A percentile compares a stretch with the other conserved stretches of the same genome.
phyloP scores from a whole-genome alignment of 2,329 filamentous ascomycete genomes.

The Verticillium alfalfae region DNA sequence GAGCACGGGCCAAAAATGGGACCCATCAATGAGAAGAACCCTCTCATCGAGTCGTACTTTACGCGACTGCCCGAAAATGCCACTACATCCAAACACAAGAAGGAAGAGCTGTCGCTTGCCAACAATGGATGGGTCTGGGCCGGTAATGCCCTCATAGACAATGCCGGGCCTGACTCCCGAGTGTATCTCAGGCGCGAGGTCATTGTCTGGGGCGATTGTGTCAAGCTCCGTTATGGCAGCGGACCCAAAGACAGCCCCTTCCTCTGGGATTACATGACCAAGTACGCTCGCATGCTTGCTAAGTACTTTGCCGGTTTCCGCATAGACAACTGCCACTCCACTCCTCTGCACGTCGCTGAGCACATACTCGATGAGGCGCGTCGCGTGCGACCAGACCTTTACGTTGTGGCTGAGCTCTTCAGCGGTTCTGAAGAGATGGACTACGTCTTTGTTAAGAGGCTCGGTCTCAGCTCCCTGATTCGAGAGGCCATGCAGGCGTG shows the following conservation, averaged over 20 bases:
- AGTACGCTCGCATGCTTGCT: conserved; percentile 86
- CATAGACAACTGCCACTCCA: conserved; percentile 98
- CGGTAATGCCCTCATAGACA: conserved; percentile 88
- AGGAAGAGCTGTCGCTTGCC: conserved; percentile 72
- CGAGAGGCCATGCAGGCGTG: conserved; percentile 98
- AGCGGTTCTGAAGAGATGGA: conserved; percentile 94
- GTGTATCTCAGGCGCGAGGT: conserved; percentile 96
- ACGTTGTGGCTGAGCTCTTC: conserved; percentile 92
- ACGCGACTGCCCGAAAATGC: conserved; percentile 79
- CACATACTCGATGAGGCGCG: conserved; percentile 94
- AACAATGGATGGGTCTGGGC: conserved; percentile 99
- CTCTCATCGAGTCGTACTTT: conserved; percentile 91
- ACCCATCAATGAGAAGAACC: conserved; percentile 68
- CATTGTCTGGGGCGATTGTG: conserved; percentile 97
- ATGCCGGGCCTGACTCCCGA: conserved; percentile 81
- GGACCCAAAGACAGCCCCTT: conserved; percentile 81
- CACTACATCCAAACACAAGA: conserved; percentile 68
- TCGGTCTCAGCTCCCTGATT: conserved; percentile 87
- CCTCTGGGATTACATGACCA: conserved; percentile 93
- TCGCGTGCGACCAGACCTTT: conserved; percentile 77
- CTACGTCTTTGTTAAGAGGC: conserved; percentile 88
- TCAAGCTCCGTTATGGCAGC: conserved; percentile 87
- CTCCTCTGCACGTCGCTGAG: conserved; percentile 88
- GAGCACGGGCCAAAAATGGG: conserved; percentile 84
- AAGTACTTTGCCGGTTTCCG: conserved; percentile 94